Percentiles rank a stretch among this genome's conserved stretches.
Conservation (phyloP, 2,329 filamentous ascomycete species). For the Thermothelomyces thermophilus region DNA sequence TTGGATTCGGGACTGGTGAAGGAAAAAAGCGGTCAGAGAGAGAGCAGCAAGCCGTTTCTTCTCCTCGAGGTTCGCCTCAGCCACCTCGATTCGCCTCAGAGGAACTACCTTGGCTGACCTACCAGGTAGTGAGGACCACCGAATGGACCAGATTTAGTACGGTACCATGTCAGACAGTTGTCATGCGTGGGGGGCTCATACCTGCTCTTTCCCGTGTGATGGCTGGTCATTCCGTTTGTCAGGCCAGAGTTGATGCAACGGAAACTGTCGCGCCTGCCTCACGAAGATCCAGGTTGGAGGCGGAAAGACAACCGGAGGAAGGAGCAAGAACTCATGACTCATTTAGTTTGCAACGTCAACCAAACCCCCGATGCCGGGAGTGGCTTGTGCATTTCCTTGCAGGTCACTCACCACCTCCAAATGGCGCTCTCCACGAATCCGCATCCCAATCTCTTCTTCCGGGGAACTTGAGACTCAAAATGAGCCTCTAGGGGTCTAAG, state of each 20-base stretch:
- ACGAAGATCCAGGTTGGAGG: not conserved
- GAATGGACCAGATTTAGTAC: too few species aligned
- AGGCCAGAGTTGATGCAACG: not conserved
- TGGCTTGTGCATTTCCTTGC: not conserved
- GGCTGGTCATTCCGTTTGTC: not conserved
- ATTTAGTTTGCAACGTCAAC: not conserved
- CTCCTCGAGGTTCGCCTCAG: too few species aligned
- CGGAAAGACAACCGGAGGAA: not conserved
- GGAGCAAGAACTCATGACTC: not conserved
- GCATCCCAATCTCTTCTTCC: too few species aligned
- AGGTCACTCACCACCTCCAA: too few species aligned
- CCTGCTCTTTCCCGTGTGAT: constrained; percentile 3
- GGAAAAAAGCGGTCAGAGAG: constrained; percentile 4
- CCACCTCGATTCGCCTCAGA: too few species aligned
- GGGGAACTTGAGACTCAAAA: too few species aligned
- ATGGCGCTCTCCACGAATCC: too few species aligned
- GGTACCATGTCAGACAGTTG: not conserved
- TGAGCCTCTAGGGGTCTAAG: too few species aligned
- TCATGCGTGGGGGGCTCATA: constrained; percentile 8
- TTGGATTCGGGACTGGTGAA: not conserved
- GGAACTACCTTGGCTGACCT: too few species aligned
- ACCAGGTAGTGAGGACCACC: too few species aligned
- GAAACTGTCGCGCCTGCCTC: not conserved
- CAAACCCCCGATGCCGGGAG: not conserved
- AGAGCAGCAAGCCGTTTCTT: not conserved